phyloP scores from a whole-genome alignment of 129 eudicot species.

The Flaveria trinervia region DNA sequence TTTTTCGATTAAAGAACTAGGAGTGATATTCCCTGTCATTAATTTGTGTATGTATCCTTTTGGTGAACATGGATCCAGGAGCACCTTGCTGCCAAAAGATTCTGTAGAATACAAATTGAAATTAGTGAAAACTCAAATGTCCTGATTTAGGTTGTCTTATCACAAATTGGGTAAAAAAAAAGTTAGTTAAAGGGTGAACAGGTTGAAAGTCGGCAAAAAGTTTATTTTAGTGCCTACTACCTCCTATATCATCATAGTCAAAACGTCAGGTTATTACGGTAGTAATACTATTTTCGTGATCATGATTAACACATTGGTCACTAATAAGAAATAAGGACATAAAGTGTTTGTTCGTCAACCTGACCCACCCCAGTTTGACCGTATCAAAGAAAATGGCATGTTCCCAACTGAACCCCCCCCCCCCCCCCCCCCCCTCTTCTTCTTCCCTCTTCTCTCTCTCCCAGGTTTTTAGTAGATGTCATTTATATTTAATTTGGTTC shows the following conservation, averaged over 20 bases:
- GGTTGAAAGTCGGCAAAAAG: not conserved
- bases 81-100: conserved; percentile 44
- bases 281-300: not conserved
- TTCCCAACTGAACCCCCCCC: too few species aligned
- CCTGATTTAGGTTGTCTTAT: not conserved
- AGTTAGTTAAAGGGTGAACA: not conserved
- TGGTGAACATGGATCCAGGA: conserved; percentile 83
- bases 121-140: not conserved
- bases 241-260: not conserved
- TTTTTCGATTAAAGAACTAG: conserved; percentile 45
- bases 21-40: conserved; percentile 39
- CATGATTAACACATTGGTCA: not conserved
- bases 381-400: not conserved
- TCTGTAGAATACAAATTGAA: conserved; percentile 41
- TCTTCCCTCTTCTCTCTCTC: too few species aligned
- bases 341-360: not conserved
- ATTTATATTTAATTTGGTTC: too few species aligned
- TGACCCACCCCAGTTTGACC: not conserved
- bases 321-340: not conserved
- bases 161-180: not conserved
- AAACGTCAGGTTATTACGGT: not conserved
- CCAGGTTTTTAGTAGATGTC: too few species aligned
- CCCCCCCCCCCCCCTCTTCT: too few species aligned
- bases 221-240: not conserved
- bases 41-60: conserved; percentile 57